phyloP scores from a whole-genome alignment of 2,329 filamentous ascomycete genomes.

The Macroventuria anomochaeta region DNA sequence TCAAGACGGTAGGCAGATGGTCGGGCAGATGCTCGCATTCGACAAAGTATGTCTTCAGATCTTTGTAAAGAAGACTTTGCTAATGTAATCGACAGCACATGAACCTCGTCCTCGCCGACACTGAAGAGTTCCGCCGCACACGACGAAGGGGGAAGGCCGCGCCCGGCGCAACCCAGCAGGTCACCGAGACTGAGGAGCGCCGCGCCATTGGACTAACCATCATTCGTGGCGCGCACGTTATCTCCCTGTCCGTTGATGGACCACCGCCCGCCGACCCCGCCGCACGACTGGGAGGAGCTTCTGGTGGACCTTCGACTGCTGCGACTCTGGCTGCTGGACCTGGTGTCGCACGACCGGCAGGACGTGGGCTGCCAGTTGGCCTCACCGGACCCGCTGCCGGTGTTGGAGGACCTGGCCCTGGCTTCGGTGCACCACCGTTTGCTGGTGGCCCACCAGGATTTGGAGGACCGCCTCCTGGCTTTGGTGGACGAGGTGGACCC shows the following conservation, averaged over 20 bases:
- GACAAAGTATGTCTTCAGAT: slow-evolving; percentile 73
- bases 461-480: slow-evolving; percentile 46
- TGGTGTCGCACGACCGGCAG: slow-evolving; percentile 89
- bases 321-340: slow-evolving; percentile 74
- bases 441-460: slow-evolving; percentile 47
- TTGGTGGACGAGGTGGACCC: slow-evolving; percentile 50
- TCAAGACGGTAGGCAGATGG: slow-evolving; percentile 94
- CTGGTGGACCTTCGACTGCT: slow-evolving; percentile 69
- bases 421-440: slow-evolving; percentile 55
- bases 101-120: slow-evolving; percentile 98
- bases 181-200: slow-evolving; percentile 93
- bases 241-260: slow-evolving; percentile 93
- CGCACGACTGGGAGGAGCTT: slow-evolving; percentile 79
- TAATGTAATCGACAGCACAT: slow-evolving; percentile 72
- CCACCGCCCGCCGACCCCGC: slow-evolving; percentile 94
- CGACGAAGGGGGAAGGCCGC: slow-evolving; percentile 67
- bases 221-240: slow-evolving; percentile 90
- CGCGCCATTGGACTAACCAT: slow-evolving; percentile 95
- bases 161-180: slow-evolving; percentile 66
- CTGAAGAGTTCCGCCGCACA: slow-evolving; percentile 64
- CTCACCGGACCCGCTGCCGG: slow-evolving; percentile 88
- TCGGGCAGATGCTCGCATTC: slow-evolving; percentile 96
- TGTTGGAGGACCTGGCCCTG: slow-evolving; percentile 78
- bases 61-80: not conserved
- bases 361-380: slow-evolving; percentile 81